Evolutionary conservation across 805 yeast species (phyloP), one percentile per base, ranked within the genome.

Genomic region (Lachancea thermotolerans): DNA sequence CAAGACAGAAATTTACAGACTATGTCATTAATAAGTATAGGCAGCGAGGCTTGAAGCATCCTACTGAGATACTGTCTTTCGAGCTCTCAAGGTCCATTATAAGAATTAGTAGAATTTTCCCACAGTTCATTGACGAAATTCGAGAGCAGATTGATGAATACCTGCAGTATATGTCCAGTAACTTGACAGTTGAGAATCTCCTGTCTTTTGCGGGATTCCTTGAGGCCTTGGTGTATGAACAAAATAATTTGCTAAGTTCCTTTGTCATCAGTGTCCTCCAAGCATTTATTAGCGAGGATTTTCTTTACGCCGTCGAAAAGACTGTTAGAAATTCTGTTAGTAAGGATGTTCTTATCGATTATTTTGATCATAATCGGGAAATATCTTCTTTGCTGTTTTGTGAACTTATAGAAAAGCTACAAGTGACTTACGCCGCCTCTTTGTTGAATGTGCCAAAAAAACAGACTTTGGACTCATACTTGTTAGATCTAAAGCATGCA

Each of bases 1-100:
- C 80, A 3, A 59, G 60, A 35, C 84, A 78, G 54, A 60, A 66
- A 39, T 76, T 79, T 51, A 67, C 74, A 14, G 69, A 65, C 14
- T 53, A 53, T 12, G 40, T 64, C 55, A 37, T 63, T 53, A 46
- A 65, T 58, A 39, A 56, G 63, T 49, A 65, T 59, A 40, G 67
- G 59, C 39, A 54, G 62, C 47, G 64, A 48, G 47, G 63, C 51
- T 45, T 68, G 40, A 56, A 53, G 40, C 56, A 72, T 28, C 73
- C 74, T 4, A 66, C 69, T 60, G 73, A 70, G 47, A 42, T 64
- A 14, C 50, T 70, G 37, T 68, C 73, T 9, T 55, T 52, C 36
- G 58, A 60, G 33, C 49, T 71, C 34, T 62, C 71, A 1, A 51
- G 47, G 17, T 64, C 63, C 32, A 46, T 71, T 18, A 54, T 66